phyloP scores from a whole-genome alignment of 1,284 basidiomycete genomes.

The Sporisorium reilianum region DNA sequence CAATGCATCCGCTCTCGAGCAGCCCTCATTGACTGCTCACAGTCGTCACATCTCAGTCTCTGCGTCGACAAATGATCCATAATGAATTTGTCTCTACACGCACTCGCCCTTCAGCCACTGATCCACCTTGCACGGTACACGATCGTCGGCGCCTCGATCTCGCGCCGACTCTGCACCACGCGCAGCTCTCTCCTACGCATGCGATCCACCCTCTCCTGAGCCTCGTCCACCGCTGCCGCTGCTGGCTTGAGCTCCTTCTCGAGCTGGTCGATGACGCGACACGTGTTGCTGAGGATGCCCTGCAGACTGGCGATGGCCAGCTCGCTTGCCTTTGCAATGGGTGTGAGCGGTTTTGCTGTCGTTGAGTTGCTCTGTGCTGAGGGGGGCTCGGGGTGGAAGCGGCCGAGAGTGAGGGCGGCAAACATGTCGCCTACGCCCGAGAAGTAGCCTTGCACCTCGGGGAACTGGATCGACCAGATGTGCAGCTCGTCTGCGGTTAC shows the following conservation, averaged over 20 bases:
- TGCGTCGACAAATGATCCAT: background rate
- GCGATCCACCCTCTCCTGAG: constrained; percentile 53
- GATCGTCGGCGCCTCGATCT: constrained; percentile 60
- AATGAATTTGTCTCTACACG: background rate
- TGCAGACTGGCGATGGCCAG: constrained; percentile 84
- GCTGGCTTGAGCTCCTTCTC: constrained; percentile 7
- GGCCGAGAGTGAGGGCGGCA: constrained; percentile 88
- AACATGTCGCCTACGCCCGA: constrained; percentile 97
- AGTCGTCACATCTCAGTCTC: too few relatives aligned
- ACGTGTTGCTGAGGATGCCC: constrained; percentile 75
- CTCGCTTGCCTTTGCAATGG: constrained; percentile 72
- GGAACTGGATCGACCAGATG: constrained; percentile 79
- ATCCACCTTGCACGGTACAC: constrained; percentile 56
- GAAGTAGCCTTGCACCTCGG: constrained; percentile 89
- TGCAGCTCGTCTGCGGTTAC: constrained; percentile 11
- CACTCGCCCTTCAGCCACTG: background rate
- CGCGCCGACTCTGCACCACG: constrained; percentile 61
- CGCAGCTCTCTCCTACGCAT: constrained; percentile 64
- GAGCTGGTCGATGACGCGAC: constrained; percentile 37
- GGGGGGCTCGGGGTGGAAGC: constrained; percentile 73
- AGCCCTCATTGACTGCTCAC: background rate
- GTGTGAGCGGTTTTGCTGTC: constrained; percentile 71
- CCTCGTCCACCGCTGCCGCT: constrained; percentile 16
- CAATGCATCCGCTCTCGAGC: too few relatives aligned
- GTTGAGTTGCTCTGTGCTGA: constrained; percentile 7